A percentile compares a stretch with the other conserved stretches of the same genome.
Conservation (phyloP, 257 asterid genomes). For the Solanum clarkiae region DNA sequence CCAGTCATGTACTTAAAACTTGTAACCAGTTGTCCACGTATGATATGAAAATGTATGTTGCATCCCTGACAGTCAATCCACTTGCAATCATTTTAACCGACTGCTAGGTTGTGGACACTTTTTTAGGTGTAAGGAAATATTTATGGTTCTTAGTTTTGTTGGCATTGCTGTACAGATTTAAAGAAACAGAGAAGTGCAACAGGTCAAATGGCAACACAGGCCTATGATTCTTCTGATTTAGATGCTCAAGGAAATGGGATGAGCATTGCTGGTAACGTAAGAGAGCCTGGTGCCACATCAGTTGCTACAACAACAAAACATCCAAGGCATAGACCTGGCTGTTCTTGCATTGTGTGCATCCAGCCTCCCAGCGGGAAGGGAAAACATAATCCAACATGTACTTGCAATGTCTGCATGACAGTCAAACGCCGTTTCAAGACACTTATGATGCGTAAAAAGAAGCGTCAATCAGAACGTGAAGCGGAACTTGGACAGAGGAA, state of each 20-base stretch:
- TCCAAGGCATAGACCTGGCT: constrained; percentile 95
- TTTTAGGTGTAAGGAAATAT: neutral
- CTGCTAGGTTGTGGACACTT: neutral
- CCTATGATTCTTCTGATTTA: constrained; percentile 25
- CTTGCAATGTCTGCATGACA: constrained; percentile 95
- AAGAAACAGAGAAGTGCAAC: constrained; percentile 34
- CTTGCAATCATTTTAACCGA: neutral
- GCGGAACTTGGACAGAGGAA: constrained; percentile 70
- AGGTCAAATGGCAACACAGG: constrained; percentile 26
- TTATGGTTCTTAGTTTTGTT: neutral
- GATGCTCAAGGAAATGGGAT: constrained; percentile 27
- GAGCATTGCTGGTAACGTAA: constrained; percentile 21
- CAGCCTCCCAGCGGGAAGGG: constrained; percentile 99
- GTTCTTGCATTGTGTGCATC: constrained; percentile 97
- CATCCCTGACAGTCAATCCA: neutral
- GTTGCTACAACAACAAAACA: constrained; percentile 77
- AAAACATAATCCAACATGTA: constrained; percentile 89
- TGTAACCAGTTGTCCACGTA: neutral
- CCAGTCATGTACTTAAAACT: neutral
- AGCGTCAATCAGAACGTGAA: constrained; percentile 89
- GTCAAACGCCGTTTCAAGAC: constrained; percentile 92
- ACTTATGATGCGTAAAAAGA: constrained; percentile 94
- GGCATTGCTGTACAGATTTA: constrained; percentile 27
- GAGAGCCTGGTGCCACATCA: constrained; percentile 40
- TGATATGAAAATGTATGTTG: neutral